Base-by-base conservation (phyloP, 2,329 filamentous ascomycete genomes). In the Erysiphe neolycopersici region DNA sequence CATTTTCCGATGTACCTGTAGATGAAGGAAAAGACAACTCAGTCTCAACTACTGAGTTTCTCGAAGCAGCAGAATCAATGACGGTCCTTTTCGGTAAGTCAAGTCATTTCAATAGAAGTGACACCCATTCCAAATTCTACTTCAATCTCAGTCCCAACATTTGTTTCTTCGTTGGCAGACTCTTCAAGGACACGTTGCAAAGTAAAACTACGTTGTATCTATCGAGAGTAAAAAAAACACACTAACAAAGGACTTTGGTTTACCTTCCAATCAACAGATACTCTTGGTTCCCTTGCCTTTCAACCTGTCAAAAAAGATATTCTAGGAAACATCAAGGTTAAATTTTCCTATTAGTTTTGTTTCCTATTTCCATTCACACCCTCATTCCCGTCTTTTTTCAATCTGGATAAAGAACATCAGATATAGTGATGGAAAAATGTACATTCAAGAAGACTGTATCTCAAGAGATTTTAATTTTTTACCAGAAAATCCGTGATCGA, bases 231-330 rank as follows among this genome's bases (percentile, higher is more conserved):
- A 26, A 26, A 26, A 26, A 6, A 5, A 26, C 22, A 26, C 22
- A 26, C 22, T 26, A 26, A 26, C 6, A 26, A 6, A 8, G 22
- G 22, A 26, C 22, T 16, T 17, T 16, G 35, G 1, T 26, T 42
- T 16, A 45, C 16, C 9, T 44, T 36, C 47, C 36, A 4, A 19
- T 31, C 36, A 32, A 33, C 42, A 77, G 73, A 78, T 58, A 61
- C 68, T 45, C 65, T 79, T 43, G 73, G 73, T 48, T 68, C 70
- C 38, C 71, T 79, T 31, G 84, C 85, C 50, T 95, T 98, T 64
- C 73, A 68, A 44, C 79, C 82, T 22, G 87, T 95, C 58, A 94
- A 93, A 71, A 79, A 64, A 52, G 89, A 98, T 62, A 80, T 98
- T 66, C 61, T 73, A 41, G 81, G 81, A 59, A 98, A 98, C 64